Base-by-base conservation (phyloP, 1,139 yeast genomes). In the Blastobotrys petasosporus region DNA sequence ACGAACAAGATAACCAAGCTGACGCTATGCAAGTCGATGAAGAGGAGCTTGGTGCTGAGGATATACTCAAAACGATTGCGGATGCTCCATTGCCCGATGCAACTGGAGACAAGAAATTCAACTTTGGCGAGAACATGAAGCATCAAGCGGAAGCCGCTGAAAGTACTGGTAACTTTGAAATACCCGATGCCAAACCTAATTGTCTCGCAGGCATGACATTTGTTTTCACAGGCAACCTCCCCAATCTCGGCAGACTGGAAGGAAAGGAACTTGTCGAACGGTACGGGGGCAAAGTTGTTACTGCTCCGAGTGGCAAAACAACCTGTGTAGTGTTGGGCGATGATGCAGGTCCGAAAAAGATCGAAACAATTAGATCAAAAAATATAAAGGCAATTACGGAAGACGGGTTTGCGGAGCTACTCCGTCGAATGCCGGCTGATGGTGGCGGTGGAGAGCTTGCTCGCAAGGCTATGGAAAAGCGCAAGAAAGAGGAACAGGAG, bases 291-390 rank as follows among this genome's bases (percentile, higher is more conserved):
- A 82, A 82, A 58, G 95, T 90, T 11, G 87, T 96, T 1, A 80
- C 86, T 54, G 77, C 95, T 0, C 84, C 92, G 28, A 85, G 94
- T 46, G 80, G 88, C 16, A 85, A 83, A 59, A 92, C 98, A 0
- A 79, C 87, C 34, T 73, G 88, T 40, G 96, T 92, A 5, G 97
- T 92, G 1, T 73, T 92, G 31, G 98, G 98, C 5, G 86, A 77
- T 43, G 97, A 92, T 55, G 98, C 98, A 1, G 98, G 98, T 0
- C 97, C 97, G 1, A 80, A 88, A n/a, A 92, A 92, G 64, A 79
- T 92, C 41, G 79, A 80, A 55, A 86, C 83, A 59, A 90, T 94
- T 57, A 82, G 78, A 56, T 76, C 78, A 46, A 69, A 82, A 53
- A 75, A 77, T 9, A 77, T 86, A 44, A 90, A 90, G 63, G 86